A percentile compares a stretch with the other conserved stretches of the same genome.
phyloP scores from a whole-genome alignment of 495 filamentous ascomycete genomes.

The Penicillium canariense region DNA sequence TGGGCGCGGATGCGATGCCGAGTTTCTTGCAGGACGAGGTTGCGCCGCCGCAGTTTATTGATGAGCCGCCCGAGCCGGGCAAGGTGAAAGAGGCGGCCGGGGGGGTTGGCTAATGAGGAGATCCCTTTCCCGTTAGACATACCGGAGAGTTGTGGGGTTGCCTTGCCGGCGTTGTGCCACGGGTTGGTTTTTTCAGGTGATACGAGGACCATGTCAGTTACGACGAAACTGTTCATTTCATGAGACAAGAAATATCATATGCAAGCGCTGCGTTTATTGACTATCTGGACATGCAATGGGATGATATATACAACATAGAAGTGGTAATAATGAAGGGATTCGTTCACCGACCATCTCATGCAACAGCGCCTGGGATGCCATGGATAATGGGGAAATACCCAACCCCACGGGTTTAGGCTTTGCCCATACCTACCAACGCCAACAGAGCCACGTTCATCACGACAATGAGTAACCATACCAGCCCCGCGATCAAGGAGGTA shows the following conservation, averaged over 20 bases:
- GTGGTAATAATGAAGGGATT: background rate
- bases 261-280: constrained; percentile 1
- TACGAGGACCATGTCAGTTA: background rate
- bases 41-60: constrained; percentile 80
- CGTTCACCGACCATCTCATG: background rate
- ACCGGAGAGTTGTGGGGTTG: background rate
- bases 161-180: background rate
- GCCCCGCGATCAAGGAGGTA: constrained; percentile 49
- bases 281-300: background rate
- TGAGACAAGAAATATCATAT: background rate
- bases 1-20: constrained; percentile 64
- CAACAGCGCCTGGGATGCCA: background rate
- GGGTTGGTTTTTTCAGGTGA: background rate
- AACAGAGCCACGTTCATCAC: constrained; percentile 73
- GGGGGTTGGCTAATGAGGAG: constrained; percentile 31
- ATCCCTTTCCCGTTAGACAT: no score
- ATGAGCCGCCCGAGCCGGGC: constrained; percentile 65
- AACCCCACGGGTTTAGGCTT: no score
- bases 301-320: background rate
- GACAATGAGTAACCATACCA: constrained; percentile 67
- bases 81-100: constrained; percentile 74
- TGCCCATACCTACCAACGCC: constrained; percentile 63
- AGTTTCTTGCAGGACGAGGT: constrained; percentile 86
- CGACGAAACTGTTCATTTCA: background rate
- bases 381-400: background rate